phyloP scores from a whole-genome alignment of 306 rosid species.

The Corylus avellana region DNA sequence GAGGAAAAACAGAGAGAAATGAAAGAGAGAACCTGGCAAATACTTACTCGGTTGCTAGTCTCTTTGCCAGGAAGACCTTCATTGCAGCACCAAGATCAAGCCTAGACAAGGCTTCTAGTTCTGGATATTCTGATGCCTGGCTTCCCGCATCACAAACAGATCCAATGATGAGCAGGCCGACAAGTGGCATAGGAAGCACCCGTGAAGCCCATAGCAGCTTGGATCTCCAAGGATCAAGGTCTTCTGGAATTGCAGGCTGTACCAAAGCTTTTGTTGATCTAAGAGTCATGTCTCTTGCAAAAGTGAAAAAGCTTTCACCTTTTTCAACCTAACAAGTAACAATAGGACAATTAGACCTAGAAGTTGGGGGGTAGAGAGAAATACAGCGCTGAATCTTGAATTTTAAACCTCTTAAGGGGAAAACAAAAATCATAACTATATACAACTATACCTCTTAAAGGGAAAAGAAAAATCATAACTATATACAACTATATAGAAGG shows the following conservation, averaged over 20 bases:
- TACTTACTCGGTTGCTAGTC: slow-evolving; percentile 78
- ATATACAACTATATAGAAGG: background rate
- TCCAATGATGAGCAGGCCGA: slow-evolving; percentile 83
- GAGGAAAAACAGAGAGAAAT: slow-evolving; percentile 4
- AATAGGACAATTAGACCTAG: slow-evolving; percentile 17
- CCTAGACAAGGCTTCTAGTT: slow-evolving; percentile 87
- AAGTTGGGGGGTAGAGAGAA: background rate
- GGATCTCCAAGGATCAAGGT: slow-evolving; percentile 85
- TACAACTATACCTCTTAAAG: background rate
- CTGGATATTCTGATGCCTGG: slow-evolving; percentile 77
- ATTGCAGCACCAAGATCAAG: slow-evolving; percentile 91
- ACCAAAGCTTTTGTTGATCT: slow-evolving; percentile 79
- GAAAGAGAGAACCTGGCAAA: slow-evolving; percentile 11
- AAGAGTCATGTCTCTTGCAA: slow-evolving; percentile 90
- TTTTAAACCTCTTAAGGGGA: background rate
- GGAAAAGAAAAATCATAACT: background rate
- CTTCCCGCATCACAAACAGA: slow-evolving; percentile 70
- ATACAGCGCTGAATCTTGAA: background rate
- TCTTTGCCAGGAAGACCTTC: slow-evolving; percentile 89
- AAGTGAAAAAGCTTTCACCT: slow-evolving; percentile 89
- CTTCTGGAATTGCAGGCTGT: slow-evolving; percentile 59
- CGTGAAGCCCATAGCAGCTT: slow-evolving; percentile 95
- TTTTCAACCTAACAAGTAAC: slow-evolving; percentile 61
- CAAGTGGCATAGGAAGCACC: slow-evolving; percentile 95
- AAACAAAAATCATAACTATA: background rate